Base-by-base conservation (phyloP, 2,329 filamentous ascomycete genomes). In the Epichloe festucae region DNA sequence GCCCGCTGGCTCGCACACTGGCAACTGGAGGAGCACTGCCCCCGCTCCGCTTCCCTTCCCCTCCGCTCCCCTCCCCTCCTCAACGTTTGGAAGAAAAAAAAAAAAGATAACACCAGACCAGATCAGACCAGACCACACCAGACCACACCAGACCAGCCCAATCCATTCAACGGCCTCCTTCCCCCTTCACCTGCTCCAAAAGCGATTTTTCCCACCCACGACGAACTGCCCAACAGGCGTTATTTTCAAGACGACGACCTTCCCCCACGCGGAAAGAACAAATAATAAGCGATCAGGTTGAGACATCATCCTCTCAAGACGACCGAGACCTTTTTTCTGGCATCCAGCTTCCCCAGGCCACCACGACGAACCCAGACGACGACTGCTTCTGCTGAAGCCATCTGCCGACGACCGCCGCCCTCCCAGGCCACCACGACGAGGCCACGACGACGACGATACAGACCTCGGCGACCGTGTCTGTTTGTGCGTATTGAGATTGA, bases 401-500 rank as follows among this genome's bases (percentile, higher is more conserved):
- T 54, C 52, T 41, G 39, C 55, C 54, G 38, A 48, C 63, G 62
- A 62, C 59, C 54, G 61, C 61, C 62, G 61, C 61, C 62, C 61
- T 57, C 57, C 57, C 57, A 56, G 63, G 61, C 62, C 63, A 56
- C 62, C 53, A 61, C 59, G 59, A 64, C 64, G 64, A 56, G 63
- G 61, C 62, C 63, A 56, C 62, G 53, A 61, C 59, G 59, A 64
- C 64, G 64, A 65, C 61, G 59, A 63, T 38, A 55, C 54, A 55
- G 57, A 58, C 48, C 7, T 45, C 35, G 35, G 42, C 54, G 48
- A 43, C 48, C 43, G 44, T 38, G 48, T 53, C 53, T 53, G 46
- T 47, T 31, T 40, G 38, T 48, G 34, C 40, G 41, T 31, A 34
- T 47, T 34, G 38, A 46, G 34, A 50, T 46, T 41, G 42, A 48